Conservation (phyloP, 257 asterid species). For the Coffea canephora region DNA sequence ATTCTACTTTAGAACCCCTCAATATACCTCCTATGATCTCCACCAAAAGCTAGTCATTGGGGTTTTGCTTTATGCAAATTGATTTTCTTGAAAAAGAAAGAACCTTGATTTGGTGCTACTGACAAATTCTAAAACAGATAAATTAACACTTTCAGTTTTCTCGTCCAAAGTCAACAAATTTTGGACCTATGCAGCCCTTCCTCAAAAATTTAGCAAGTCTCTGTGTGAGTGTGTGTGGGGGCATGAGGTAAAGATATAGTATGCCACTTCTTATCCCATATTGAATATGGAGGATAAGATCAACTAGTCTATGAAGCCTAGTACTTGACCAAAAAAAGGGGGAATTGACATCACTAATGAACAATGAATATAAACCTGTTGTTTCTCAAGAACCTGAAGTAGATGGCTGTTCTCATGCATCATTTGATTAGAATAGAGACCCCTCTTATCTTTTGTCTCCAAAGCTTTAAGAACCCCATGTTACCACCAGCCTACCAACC, state of each 20-base stretch:
- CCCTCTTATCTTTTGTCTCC: slow-evolving; percentile 45
- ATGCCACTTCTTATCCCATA: neutral
- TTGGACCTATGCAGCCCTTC: too few relatives aligned
- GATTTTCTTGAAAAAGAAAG: too few relatives aligned
- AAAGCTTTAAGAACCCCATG: slow-evolving; percentile 48
- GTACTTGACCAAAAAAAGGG: slow-evolving; percentile 16
- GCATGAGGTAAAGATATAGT: too few relatives aligned
- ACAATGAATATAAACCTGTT: neutral
- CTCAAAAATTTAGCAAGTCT: neutral
- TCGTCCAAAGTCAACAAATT: too few relatives aligned
- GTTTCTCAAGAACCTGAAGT: neutral
- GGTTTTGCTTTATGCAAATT: too few relatives aligned
- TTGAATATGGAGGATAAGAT: slow-evolving; percentile 21
- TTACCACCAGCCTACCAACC: slow-evolving; percentile 39
- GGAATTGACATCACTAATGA: slow-evolving; percentile 33
- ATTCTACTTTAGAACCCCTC: too few relatives aligned
- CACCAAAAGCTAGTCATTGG: too few relatives aligned
- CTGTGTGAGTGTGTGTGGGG: too few relatives aligned
- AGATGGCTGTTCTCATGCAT: neutral
- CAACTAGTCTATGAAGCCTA: slow-evolving; percentile 12
- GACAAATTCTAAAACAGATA: too few relatives aligned
- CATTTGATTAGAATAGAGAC: slow-evolving; percentile 19
- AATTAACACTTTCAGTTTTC: too few relatives aligned
- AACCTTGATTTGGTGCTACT: too few relatives aligned
- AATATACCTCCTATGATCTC: too few relatives aligned